phyloP scores from a whole-genome alignment of 331 rosid genomes.

The Rosa hybrid region DNA sequence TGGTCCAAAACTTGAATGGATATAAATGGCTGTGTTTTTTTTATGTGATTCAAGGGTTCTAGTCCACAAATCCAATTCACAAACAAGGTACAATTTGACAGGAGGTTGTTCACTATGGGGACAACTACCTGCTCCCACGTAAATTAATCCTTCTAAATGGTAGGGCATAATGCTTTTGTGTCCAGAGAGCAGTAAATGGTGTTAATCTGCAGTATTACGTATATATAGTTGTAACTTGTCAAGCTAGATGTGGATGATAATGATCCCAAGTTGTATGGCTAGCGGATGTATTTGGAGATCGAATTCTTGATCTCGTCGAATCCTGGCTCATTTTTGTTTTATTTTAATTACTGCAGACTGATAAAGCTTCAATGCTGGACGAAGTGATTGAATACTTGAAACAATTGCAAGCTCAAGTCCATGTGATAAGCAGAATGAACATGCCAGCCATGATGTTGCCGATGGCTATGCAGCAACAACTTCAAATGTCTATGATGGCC shows the following conservation, averaged over 20 bases:
- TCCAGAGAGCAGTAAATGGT: background rate
- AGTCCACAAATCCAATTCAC: slow-evolving; percentile 44
- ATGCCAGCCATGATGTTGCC: slow-evolving; percentile 73
- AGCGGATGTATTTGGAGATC: background rate
- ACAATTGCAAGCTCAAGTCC: slow-evolving; percentile 83
- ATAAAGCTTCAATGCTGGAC: slow-evolving; percentile 92
- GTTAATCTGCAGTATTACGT: background rate
- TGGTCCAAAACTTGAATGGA: slow-evolving; percentile 28
- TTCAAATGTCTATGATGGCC: slow-evolving; percentile 81
- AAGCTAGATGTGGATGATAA: background rate
- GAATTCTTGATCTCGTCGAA: background rate
- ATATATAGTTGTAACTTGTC: background rate
- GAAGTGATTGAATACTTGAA: slow-evolving; percentile 88
- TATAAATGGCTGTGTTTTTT: slow-evolving; percentile 31
- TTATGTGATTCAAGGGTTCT: slow-evolving; percentile 23
- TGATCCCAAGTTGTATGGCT: background rate
- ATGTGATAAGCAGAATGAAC: slow-evolving; percentile 68
- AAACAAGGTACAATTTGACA: slow-evolving; percentile 26
- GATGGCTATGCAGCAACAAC: slow-evolving; percentile 77
- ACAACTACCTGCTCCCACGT: slow-evolving; percentile 37
- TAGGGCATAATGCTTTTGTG: slow-evolving; percentile 32
- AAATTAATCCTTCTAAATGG: slow-evolving; percentile 5
- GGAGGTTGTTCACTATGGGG: slow-evolving; percentile 40
- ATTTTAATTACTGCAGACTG: slow-evolving; percentile 42
- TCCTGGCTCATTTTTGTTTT: background rate